Percentiles rank a stretch among this genome's conserved stretches.
Conservation (phyloP, 2,329 filamentous ascomycete species). For the Cladosporium sp. region DNA sequence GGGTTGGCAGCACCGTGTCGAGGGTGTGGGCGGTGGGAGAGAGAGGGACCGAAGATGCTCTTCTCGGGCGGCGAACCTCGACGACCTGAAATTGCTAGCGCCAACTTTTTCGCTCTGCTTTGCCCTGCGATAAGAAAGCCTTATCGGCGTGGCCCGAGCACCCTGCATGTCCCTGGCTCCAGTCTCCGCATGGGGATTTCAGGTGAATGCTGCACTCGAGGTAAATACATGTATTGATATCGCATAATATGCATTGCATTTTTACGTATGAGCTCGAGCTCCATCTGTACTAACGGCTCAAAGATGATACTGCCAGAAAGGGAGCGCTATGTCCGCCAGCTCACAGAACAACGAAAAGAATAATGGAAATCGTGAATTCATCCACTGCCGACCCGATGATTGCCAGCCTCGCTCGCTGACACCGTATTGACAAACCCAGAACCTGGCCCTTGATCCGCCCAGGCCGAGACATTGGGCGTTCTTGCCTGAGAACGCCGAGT, state of each 20-base stretch:
- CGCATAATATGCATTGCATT: too few species aligned
- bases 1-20: background rate
- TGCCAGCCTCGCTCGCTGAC: conserved; percentile 1
- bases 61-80: background rate
- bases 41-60: conserved; percentile 4
- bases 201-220: too few species aligned
- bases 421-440: background rate
- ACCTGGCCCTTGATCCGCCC: background rate
- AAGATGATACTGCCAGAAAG: background rate
- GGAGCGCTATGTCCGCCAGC: background rate
- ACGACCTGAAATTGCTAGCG: conserved; percentile 7
- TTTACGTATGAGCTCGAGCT: too few species aligned
- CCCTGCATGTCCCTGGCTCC: too few species aligned
- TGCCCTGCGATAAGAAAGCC: background rate
- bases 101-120: background rate
- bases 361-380: conserved; percentile 8
- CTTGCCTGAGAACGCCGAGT: conserved; percentile 3
- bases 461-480: conserved; percentile 6
- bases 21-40: background rate
- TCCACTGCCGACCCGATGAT: background rate
- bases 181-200: too few species aligned
- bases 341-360: background rate
- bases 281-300: background rate
- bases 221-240: too few species aligned
- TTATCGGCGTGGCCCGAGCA: background rate